phyloP scores from a whole-genome alignment of 495 filamentous ascomycete species.

The Parmelia sp. region DNA sequence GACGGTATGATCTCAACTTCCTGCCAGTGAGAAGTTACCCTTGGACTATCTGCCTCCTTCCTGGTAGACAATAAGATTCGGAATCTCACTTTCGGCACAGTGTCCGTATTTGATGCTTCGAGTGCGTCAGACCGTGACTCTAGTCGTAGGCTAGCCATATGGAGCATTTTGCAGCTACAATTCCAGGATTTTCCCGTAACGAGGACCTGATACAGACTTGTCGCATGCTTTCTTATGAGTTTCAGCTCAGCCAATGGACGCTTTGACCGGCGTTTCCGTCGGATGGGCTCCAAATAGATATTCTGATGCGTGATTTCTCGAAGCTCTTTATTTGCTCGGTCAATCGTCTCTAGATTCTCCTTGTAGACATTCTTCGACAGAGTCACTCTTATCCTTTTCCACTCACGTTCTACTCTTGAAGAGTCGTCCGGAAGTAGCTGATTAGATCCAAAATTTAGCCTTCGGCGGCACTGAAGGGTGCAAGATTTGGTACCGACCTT shows the following conservation, averaged over 20 bases:
- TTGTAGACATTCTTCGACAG: conserved; percentile 28
- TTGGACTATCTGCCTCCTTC: background rate
- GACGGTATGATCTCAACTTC: conserved; percentile 20
- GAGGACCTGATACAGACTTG: conserved; percentile 22
- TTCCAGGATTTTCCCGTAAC: conserved; percentile 25
- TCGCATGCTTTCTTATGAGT: conserved; percentile 21
- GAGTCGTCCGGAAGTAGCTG: conserved; percentile 14
- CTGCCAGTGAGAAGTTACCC: conserved; percentile 16
- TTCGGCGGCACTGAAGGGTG: background rate
- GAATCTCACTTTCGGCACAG: background rate
- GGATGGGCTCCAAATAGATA: conserved; percentile 20
- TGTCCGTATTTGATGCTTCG: background rate
- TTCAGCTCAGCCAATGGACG: conserved; percentile 6
- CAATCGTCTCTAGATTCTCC: conserved; percentile 23
- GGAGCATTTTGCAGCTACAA: conserved; percentile 26
- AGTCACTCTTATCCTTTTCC: conserved; percentile 24
- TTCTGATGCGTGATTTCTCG: conserved; percentile 21
- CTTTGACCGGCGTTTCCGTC: conserved; percentile 3
- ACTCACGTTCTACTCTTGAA: conserved; percentile 19
- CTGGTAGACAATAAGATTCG: conserved; percentile 8
- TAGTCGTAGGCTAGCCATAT: conserved; percentile 25
- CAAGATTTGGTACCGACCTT: conserved; percentile 14
- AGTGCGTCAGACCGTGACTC: conserved; percentile 15
- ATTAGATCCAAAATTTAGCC: background rate
- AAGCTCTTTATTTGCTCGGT: conserved; percentile 25